A percentile compares a stretch with the other conserved stretches of the same genome.
phyloP scores from a whole-genome alignment of 2,329 filamentous ascomycete genomes.

The Colletotrichum coccodes region DNA sequence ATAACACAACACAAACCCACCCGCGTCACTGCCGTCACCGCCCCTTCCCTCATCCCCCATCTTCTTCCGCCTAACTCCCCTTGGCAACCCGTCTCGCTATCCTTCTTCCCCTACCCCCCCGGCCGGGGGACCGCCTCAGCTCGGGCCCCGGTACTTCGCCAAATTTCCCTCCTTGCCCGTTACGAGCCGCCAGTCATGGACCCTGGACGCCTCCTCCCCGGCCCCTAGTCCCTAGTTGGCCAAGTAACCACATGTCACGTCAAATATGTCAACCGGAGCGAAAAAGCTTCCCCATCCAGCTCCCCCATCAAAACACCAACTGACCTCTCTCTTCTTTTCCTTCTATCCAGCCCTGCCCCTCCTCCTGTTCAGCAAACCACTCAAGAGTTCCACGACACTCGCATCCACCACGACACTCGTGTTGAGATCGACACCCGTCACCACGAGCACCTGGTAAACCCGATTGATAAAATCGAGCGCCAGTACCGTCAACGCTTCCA shows the following conservation, averaged over 20 bases:
- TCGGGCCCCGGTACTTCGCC: slow-evolving; percentile 29
- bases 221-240: slow-evolving; percentile 33
- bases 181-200: slow-evolving; percentile 31
- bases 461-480: slow-evolving; percentile 73
- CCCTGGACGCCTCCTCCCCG: slow-evolving; percentile 31
- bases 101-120: slow-evolving; percentile 30
- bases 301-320: slow-evolving; percentile 38
- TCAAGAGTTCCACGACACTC: slow-evolving; percentile 67
- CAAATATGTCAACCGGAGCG: slow-evolving; percentile 27
- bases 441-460: slow-evolving; percentile 56
- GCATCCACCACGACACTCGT: slow-evolving; percentile 72
- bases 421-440: slow-evolving; percentile 70
- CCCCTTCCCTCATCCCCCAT: not conserved
- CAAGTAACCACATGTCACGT: slow-evolving; percentile 33
- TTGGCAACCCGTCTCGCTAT: slow-evolving; percentile 14
- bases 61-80: slow-evolving; percentile 9
- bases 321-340: slow-evolving; percentile 36
- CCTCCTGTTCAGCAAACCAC: slow-evolving; percentile 43
- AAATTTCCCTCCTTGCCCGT: slow-evolving; percentile 30
- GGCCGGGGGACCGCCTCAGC: slow-evolving; percentile 21
- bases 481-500: slow-evolving; percentile 72
- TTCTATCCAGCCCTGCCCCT: slow-evolving; percentile 30
- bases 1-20: slow-evolving; percentile 26
- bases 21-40: slow-evolving; percentile 14
- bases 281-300: slow-evolving; percentile 32